Evolutionary conservation across 805 yeast species (phyloP).

Genomic region (Cyberlindnera mrakii): DNA sequence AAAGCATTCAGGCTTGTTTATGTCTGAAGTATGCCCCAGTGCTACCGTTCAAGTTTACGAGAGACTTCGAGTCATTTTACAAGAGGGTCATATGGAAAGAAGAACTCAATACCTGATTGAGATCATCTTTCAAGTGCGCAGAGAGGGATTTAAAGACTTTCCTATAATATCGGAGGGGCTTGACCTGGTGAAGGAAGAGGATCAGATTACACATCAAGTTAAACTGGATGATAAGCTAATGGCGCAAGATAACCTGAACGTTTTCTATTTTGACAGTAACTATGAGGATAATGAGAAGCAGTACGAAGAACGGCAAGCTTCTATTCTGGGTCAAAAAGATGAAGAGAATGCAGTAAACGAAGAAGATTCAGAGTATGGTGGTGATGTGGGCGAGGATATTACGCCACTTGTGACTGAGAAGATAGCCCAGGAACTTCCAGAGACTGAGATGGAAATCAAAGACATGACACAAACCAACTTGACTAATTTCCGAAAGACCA

Average conservation of each 20-base stretch:
- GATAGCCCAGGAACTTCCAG: conserved; percentile 19
- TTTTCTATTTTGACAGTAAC: conserved; percentile 44
- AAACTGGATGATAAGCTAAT: conserved; percentile 47
- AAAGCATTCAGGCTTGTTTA: conserved; percentile 43
- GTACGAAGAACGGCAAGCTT: conserved; percentile 33
- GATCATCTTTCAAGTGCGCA: conserved; percentile 43
- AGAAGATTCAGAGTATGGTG: conserved; percentile 16
- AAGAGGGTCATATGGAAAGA: conserved; percentile 41
- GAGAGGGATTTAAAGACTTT: conserved; percentile 33
- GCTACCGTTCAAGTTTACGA: conserved; percentile 52
- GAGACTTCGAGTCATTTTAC: conserved; percentile 52
- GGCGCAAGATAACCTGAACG: conserved; percentile 41
- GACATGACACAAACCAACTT: conserved; percentile 69
- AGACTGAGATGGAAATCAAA: conserved; percentile 15
- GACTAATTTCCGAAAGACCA: conserved; percentile 62
- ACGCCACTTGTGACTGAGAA: conserved; percentile 6
- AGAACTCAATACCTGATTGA: conserved; percentile 43
- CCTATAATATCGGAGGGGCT: conserved; percentile 39
- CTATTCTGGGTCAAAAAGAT: conserved; percentile 37
- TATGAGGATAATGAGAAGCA: conserved; percentile 44
- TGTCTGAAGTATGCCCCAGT: conserved; percentile 36
- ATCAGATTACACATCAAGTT: conserved; percentile 48
- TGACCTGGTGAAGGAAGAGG: conserved; percentile 62
- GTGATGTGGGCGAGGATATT: neutral
- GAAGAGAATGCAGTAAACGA: conserved; percentile 23